phyloP scores from a whole-genome alignment of 805 yeast genomes.

The Cyberlindnera veronae region DNA sequence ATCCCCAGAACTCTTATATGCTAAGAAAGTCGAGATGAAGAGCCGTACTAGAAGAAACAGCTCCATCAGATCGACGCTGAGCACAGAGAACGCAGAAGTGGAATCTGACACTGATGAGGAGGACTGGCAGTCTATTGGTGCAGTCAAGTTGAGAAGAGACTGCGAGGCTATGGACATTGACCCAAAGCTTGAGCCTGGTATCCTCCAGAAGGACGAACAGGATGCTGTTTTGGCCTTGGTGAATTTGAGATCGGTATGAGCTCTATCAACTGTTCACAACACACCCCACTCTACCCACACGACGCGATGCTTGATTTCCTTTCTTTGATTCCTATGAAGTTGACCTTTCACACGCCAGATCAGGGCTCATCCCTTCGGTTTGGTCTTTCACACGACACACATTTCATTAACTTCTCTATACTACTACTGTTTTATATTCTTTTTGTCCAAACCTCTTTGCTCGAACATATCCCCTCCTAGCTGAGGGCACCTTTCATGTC shows the following conservation, averaged over 20 bases:
- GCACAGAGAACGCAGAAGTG: conserved; percentile 28
- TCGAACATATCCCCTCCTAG: too few relatives aligned
- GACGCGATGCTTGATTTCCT: background rate
- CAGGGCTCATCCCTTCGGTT: too few relatives aligned
- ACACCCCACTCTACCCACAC: too few relatives aligned
- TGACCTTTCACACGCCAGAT: too few relatives aligned
- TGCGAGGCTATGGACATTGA: conserved; percentile 11
- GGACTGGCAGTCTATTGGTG: conserved; percentile 93
- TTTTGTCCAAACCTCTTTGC: too few relatives aligned
- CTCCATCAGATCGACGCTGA: conserved; percentile 40
- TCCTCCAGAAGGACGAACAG: conserved; percentile 35
- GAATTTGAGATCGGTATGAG: conserved; percentile 40
- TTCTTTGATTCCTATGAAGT: background rate
- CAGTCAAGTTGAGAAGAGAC: conserved; percentile 53
- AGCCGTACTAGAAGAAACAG: conserved; percentile 23
- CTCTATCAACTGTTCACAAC: too few relatives aligned
- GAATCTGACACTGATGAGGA: conserved; percentile 85
- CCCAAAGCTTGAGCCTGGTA: conserved; percentile 9
- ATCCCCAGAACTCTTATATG: conserved; percentile 29
- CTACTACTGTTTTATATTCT: too few relatives aligned
- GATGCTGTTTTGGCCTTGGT: conserved; percentile 66
- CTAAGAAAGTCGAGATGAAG: conserved; percentile 13
- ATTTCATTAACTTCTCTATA: too few relatives aligned
- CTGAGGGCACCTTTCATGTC: too few relatives aligned
- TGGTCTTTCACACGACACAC: too few relatives aligned